These are phyloP conservation scores for Exophiala oligosperma DNA, from an alignment of 2,329 filamentous ascomycete species.

Conservation along the genomic window DNA sequence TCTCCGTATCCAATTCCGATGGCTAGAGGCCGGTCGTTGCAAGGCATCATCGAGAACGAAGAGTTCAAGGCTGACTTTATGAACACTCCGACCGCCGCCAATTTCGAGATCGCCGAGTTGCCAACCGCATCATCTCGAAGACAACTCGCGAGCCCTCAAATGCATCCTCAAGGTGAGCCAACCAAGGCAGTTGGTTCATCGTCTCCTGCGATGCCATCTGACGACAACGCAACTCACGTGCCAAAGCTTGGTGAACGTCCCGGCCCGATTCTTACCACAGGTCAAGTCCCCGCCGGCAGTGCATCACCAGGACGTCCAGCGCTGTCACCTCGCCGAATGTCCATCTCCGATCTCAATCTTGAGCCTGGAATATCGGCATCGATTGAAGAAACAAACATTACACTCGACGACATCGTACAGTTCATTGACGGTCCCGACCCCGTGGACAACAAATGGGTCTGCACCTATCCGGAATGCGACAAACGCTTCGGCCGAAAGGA, in stretches of 20 bases:
- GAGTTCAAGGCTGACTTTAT: constrained; percentile 42
- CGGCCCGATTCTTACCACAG: constrained; percentile 25
- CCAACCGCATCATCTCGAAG: constrained; percentile 38
- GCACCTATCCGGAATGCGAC: constrained; percentile 73
- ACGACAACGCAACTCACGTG: constrained; percentile 1
- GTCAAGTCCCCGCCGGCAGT: constrained; percentile 20
- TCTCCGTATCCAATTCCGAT: constrained; percentile 40
- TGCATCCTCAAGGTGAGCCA: constrained; percentile 12
- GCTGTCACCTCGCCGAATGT: constrained; percentile 44
- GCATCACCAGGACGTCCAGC: constrained; percentile 37
- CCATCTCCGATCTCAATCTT: constrained; percentile 51
- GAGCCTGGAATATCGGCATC: constrained; percentile 61
- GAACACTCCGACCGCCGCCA: constrained; percentile 3
- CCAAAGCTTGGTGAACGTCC: constrained; percentile 19
- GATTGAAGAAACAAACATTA: constrained; percentile 78
- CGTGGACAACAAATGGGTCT: constrained; percentile 76
- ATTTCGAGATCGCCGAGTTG: constrained; percentile 56
- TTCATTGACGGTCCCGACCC: constrained; percentile 73
- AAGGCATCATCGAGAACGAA: constrained; percentile 55
- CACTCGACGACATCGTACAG: constrained; percentile 76
- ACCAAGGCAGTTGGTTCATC: constrained; percentile 17
- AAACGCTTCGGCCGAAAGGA: constrained; percentile 96
- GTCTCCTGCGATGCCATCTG: constrained; percentile 1
- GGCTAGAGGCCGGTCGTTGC: constrained; percentile 47
- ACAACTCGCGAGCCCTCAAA: constrained; percentile 9